phyloP scores from a whole-genome alignment of 2,329 filamentous ascomycete genomes.

The Aspergillus udagawae region DNA sequence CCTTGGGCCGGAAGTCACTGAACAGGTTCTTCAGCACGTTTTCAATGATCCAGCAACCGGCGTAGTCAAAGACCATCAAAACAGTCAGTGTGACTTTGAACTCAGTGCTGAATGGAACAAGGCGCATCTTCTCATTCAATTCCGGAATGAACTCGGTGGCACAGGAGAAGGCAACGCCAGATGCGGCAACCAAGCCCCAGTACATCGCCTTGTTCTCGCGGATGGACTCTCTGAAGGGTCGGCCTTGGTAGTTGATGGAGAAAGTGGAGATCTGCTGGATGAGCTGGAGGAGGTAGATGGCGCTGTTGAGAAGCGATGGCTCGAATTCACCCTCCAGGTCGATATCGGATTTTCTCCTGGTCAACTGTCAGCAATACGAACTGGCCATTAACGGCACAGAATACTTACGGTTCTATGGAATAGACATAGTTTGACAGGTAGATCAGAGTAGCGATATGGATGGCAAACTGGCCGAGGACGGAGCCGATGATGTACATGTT shows the following conservation, averaged over 20 bases:
- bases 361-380: constrained; percentile 29
- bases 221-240: constrained; percentile 93
- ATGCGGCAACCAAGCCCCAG: constrained; percentile 88
- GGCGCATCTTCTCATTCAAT: constrained; percentile 86
- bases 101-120: constrained; percentile 82
- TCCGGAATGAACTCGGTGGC: constrained; percentile 94
- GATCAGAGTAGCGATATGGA: constrained; percentile 90
- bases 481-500: constrained; percentile 98
- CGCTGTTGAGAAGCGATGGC: constrained; percentile 91
- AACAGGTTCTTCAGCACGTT: constrained; percentile 79
- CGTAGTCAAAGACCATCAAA: constrained; percentile 85
- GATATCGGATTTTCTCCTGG: constrained; percentile 57
- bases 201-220: constrained; percentile 98
- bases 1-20: constrained; percentile 87
- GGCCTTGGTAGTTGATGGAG: constrained; percentile 98
- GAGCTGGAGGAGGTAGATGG: constrained; percentile 92
- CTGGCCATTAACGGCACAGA: neutral
- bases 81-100: constrained; percentile 84
- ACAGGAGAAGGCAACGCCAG: constrained; percentile 86
- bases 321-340: constrained; percentile 94
- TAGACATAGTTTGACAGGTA: constrained; percentile 92
- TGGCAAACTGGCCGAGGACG: constrained; percentile 92
- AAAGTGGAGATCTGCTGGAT: constrained; percentile 99
- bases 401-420: constrained; percentile 72
- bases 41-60: constrained; percentile 82